These are phyloP conservation scores for Lecanicillium sp. DNA, from an alignment of 2,329 filamentous ascomycete genomes.

Conservation along the genomic window DNA sequence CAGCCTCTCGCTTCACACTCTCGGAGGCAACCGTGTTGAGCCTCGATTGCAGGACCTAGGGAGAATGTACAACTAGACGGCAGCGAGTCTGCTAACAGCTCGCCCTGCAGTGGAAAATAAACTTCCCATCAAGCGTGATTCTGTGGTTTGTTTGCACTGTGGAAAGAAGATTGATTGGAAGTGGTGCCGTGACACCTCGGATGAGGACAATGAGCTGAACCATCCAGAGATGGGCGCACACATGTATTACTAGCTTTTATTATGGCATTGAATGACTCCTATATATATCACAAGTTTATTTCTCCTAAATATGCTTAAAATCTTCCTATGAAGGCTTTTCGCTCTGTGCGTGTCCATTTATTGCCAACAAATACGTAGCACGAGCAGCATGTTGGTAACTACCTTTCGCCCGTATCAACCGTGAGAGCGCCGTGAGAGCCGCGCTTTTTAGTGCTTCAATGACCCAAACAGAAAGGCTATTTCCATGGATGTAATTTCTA, in stretches of 20 bases:
- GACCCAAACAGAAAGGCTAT: no score
- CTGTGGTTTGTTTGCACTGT: not conserved
- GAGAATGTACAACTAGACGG: conserved; percentile 3
- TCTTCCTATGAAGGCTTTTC: no score
- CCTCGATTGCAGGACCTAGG: conserved; percentile 1
- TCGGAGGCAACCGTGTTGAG: not conserved
- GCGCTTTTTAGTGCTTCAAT: no score
- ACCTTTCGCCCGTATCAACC: no score
- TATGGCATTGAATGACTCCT: no score
- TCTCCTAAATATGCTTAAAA: no score
- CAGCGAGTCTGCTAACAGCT: not conserved
- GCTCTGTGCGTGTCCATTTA: no score
- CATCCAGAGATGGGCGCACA: not conserved
- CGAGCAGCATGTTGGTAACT: no score
- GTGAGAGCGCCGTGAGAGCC: no score
- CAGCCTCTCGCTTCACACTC: not conserved
- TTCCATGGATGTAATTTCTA: no score
- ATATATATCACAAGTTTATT: no score
- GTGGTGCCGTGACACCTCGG: not conserved
- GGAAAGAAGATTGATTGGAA: not conserved
- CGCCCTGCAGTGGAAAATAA: conserved; percentile 3
- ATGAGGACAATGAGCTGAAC: not conserved
- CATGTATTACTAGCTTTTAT: not conserved
- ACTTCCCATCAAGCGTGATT: not conserved
- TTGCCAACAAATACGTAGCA: no score